Evolutionary conservation across 1,284 basidiomycete species (phyloP).

Genomic region (Somion occarium): DNA sequence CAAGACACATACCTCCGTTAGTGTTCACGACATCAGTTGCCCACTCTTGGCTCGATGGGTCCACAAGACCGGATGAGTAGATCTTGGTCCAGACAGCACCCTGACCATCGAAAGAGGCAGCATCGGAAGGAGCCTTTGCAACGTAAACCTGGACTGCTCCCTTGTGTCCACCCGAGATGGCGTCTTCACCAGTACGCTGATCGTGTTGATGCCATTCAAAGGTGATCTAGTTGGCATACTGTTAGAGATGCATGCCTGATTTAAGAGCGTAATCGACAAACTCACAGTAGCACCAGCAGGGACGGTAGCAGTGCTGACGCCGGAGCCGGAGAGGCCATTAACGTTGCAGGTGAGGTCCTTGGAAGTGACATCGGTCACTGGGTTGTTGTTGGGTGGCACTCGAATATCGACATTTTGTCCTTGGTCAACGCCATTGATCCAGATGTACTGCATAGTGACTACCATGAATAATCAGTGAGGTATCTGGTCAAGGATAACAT

Average conservation of each 20-base stretch:
- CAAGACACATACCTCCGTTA: constrained; percentile 29
- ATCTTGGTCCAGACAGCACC: constrained; percentile 52
- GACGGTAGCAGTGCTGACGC: constrained; percentile 35
- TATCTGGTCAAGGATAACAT: neutral
- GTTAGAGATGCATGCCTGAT: neutral
- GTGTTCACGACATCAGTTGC: constrained; percentile 45
- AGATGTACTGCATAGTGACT: constrained; percentile 50
- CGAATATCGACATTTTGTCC: constrained; percentile 41
- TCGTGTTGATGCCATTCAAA: constrained; percentile 44
- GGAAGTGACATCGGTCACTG: constrained; percentile 47
- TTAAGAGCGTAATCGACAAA: neutral
- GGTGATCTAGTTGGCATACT: constrained; percentile 21
- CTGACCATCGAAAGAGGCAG: constrained; percentile 39
- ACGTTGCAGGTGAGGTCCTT: constrained; percentile 47
- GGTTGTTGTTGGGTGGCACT: constrained; percentile 48
- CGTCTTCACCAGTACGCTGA: constrained; percentile 48
- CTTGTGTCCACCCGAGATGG: constrained; percentile 48
- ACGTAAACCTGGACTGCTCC: constrained; percentile 47
- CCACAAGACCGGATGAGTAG: constrained; percentile 42
- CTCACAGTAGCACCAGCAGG: constrained; percentile 37
- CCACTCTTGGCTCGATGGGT: constrained; percentile 34
- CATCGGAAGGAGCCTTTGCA: constrained; percentile 44
- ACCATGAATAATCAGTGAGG: neutral
- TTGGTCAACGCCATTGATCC: constrained; percentile 41
- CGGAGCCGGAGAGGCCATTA: constrained; percentile 38